Conservation (phyloP, 148 eudicot genomes). For the Arctostaphylos glauca region DNA sequence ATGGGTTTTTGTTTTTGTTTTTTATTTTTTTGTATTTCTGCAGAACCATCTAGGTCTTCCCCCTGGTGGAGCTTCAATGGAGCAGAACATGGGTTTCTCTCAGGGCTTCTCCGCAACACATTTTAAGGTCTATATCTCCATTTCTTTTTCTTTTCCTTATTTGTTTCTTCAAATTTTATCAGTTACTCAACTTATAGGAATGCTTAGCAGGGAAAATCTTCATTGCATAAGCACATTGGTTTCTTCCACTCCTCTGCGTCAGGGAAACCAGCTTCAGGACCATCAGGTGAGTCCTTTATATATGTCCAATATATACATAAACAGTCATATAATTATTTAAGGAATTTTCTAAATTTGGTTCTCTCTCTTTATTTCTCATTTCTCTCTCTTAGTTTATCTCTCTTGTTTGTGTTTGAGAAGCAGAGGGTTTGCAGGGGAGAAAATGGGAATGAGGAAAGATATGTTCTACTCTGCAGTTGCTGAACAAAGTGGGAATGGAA, state of each 20-base stretch:
- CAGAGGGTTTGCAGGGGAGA: slow-evolving; percentile 41
- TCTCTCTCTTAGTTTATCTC: background rate
- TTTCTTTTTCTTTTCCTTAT: background rate
- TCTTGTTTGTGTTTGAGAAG: background rate
- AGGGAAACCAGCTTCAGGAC: slow-evolving; percentile 32
- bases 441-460: slow-evolving; percentile 32
- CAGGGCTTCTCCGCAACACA: slow-evolving; percentile 29
- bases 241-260: slow-evolving; percentile 38
- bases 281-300: slow-evolving; percentile 27
- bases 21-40: background rate
- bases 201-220: slow-evolving; percentile 37
- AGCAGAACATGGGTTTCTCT: slow-evolving; percentile 27
- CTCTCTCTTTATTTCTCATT: background rate
- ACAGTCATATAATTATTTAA: too few relatives aligned
- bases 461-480: slow-evolving; percentile 14
- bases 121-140: slow-evolving; percentile 15
- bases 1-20: background rate
- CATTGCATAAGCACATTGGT: slow-evolving; percentile 36
- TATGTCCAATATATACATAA: too few relatives aligned
- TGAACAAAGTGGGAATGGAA: slow-evolving; percentile 12
- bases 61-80: slow-evolving; percentile 27
- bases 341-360: background rate
- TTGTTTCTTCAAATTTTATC: background rate
- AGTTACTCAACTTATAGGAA: background rate
- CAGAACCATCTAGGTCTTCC: slow-evolving; percentile 39